Percentiles rank a stretch among this genome's conserved stretches.
These are phyloP conservation scores for Hansenula anomala DNA, from an alignment of 1,139 yeast species.

Conservation along the genomic window DNA sequence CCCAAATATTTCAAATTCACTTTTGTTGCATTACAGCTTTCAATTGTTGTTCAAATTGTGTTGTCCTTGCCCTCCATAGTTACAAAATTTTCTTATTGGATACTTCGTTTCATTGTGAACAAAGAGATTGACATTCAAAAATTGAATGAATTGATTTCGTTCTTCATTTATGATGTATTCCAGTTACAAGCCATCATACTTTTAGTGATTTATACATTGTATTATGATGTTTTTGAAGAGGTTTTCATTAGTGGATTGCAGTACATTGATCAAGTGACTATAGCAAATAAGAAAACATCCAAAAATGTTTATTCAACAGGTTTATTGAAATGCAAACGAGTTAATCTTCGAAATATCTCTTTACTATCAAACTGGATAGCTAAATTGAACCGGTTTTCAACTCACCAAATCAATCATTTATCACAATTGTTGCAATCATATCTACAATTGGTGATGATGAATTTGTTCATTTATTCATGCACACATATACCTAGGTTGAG, in stretches of 20 bases:
- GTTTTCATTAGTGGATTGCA: conserved; percentile 11
- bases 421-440: conserved; percentile 2
- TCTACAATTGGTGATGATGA: not conserved
- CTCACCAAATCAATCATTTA: conserved; percentile 4
- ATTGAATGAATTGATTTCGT: not conserved
- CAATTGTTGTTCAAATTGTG: conserved; percentile 4
- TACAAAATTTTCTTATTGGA: not conserved
- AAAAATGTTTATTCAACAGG: not conserved
- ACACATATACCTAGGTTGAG: conserved; percentile 1
- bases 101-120: not conserved
- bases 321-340: conserved; percentile 1
- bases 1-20: conserved; percentile 10
- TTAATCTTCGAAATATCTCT: not conserved
- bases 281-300: not conserved
- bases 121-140: not conserved
- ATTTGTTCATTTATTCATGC: not conserved
- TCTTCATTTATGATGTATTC: conserved; percentile 2
- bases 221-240: conserved; percentile 9
- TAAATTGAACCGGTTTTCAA: conserved; percentile 2
- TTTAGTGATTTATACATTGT: conserved; percentile 8
- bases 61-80: conserved; percentile 1
- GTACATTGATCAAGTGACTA: conserved; percentile 9
- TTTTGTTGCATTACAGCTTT: conserved; percentile 6
- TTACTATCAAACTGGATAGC: conserved; percentile 1
- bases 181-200: conserved; percentile 6